Conservation (phyloP, 208 protist species). For the Polymyxa betae region DNA sequence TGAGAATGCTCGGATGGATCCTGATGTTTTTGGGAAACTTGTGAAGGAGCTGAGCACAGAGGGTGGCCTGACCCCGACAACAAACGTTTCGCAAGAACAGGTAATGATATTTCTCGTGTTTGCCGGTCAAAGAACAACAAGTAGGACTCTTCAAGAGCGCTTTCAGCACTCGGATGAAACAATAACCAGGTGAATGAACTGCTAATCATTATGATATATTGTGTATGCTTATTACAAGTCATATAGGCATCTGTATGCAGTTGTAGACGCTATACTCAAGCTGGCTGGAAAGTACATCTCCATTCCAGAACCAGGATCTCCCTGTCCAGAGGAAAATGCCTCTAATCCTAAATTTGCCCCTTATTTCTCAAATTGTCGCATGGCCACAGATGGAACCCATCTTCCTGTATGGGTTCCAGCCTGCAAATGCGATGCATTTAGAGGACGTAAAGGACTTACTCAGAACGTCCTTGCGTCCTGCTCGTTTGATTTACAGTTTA, state of each 20-base stretch:
- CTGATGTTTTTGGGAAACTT: background rate
- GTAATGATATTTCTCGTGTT: background rate
- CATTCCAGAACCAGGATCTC: background rate
- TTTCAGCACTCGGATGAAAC: constrained; percentile 32
- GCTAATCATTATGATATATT: background rate
- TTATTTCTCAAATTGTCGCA: background rate
- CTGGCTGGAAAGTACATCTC: background rate
- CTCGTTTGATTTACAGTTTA: constrained; percentile 4
- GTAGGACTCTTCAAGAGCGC: background rate
- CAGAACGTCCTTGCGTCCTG: background rate
- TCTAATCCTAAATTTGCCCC: background rate
- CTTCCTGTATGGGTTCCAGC: background rate
- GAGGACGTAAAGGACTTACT: background rate
- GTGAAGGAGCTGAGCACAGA: background rate
- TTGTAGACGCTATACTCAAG: background rate
- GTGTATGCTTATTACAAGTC: background rate
- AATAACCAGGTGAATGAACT: background rate
- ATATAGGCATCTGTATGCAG: background rate
- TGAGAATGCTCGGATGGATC: background rate
- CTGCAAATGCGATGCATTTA: background rate
- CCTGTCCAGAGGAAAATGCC: background rate
- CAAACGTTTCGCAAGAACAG: background rate
- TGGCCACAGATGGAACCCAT: background rate
- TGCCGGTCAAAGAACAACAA: background rate
- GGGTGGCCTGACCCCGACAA: too few relatives aligned